Evolutionary conservation across 176 grass and related monocot genomes (phyloP), one percentile per base, ranked within the genome.

Genomic region (Bothriochloa decipiens): DNA sequence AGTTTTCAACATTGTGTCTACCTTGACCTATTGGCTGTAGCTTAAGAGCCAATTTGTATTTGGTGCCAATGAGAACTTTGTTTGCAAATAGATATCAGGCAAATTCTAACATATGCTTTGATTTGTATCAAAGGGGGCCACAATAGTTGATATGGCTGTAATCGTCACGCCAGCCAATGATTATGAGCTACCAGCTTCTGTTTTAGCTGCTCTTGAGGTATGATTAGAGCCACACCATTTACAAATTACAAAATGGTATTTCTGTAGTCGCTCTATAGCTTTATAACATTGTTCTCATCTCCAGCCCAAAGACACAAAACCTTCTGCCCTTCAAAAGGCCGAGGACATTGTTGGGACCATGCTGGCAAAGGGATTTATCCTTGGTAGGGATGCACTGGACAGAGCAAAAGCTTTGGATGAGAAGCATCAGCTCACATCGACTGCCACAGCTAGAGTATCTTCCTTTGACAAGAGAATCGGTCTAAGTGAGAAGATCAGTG

Each of bases 121-220:
- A 35, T 61, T 90, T n/a, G 7, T 88, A 40, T 52, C 28, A 68
- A 77, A 99, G 96, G 96, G 96, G 79, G 96, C 93, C 29, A 99
- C 93, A 27, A 96, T 99, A 94, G 96, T 96, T 63, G 93, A 94
- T 86, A 88, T 96, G 90, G 87, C 93, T 76, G 96, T 99, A 47
- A 87, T 92, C 27, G 87, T 99, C 46, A 87, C 89, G 0, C 93
- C 83, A 11, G 83, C 85, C 49, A 74, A 81, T 46, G 93, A 91
- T 75, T 99, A 94, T 87, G 78, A 94, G 67, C 70, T 94, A 25
- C 96, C 96, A 36, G 69, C 91, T 79, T 65, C 72, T 81, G 88
- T 88, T 71, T 80, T 91, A 74, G 75, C 78, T 89, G 77, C 78
- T 64, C 86, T 85, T 27, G 96, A 91, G 92, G 87, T 87, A 90